Evolutionary conservation across 2,329 filamentous ascomycete species (phyloP).

Genomic region (Ascochyta clinopodiicola): DNA sequence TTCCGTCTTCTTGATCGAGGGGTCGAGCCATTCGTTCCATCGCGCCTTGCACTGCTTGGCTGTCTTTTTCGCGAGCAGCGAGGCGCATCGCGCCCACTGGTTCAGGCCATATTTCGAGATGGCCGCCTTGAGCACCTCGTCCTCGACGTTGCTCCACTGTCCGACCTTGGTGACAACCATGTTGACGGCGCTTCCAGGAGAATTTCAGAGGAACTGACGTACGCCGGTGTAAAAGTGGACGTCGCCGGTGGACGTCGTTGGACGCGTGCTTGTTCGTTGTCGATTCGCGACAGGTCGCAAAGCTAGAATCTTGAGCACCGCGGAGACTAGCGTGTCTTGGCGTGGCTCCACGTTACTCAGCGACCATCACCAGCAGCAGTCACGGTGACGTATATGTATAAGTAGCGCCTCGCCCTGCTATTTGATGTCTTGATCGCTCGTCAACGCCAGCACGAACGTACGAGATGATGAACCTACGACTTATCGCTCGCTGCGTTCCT

Average conservation of each 20-base stretch:
- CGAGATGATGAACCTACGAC: constrained; percentile 12
- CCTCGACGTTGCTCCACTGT: constrained; percentile 76
- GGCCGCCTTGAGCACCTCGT: constrained; percentile 92
- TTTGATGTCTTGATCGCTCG: neutral
- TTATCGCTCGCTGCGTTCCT: constrained; percentile 3
- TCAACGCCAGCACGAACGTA: neutral
- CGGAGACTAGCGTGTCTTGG: constrained; percentile 29
- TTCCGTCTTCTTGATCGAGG: constrained; percentile 97
- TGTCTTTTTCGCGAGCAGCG: constrained; percentile 93
- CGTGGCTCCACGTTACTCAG: constrained; percentile 10
- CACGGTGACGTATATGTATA: constrained; percentile 31
- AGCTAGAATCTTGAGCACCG: constrained; percentile 21
- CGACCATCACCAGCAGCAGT: constrained; percentile 16
- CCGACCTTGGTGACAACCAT: constrained; percentile 73
- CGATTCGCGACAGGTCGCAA: constrained; percentile 28
- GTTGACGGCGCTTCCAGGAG: constrained; percentile 16
- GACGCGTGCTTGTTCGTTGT: constrained; percentile 11
- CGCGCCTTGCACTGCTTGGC: constrained; percentile 99
- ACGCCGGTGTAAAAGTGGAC: constrained; percentile 15
- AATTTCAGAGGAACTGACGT: neutral
- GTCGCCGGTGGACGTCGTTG: constrained; percentile 14
- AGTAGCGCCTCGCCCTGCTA: constrained; percentile 1
- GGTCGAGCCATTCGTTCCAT: constrained; percentile 98
- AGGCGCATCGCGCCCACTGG: constrained; percentile 98
- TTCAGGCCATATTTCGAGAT: constrained; percentile 53